Base-by-base conservation (phyloP, 1,284 basidiomycete species). In the Ganoderma lingzhi region DNA sequence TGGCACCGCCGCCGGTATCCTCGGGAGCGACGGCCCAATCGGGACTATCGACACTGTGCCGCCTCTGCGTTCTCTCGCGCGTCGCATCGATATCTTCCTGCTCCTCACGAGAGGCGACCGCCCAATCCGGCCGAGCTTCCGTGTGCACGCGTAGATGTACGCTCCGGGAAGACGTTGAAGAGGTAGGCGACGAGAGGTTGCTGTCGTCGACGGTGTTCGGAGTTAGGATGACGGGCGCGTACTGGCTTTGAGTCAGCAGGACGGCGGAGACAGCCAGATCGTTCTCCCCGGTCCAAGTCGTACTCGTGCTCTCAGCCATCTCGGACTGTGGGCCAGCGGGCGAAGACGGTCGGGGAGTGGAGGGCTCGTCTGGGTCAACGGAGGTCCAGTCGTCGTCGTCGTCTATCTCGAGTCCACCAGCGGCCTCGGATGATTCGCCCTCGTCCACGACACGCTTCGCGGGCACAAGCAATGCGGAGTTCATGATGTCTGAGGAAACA, bases 1-100 rank as follows among this genome's bases (percentile, higher is more conserved):
- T 59, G 0, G 37, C 3, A 6, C 0, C 19, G 32, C 10, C 4
- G 3, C 9, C 17, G 30, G 30, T 8, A 8, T 6, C 56, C 6
- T 39, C 56, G 19, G 56, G 56, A 19, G 56, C 56, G 19, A 59
- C 56, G 23, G 56, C 56, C 56, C 56, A 59, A 30, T 59, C 56
- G 37, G 56, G 56, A 10, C n/a, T 59, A 10, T 59, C 56, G 4
- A 39, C 30, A 39, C 35, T 59, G 10, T 59, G 56, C 6, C 56
- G 56, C 56, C 56, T 23, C 4, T 9, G 56, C 10, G 19, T n/a
- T 23, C 37, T 17, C 12, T 56, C 30, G 6, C 1, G 6, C 30
- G 17, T n/a, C 6, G 32, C 30, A 4, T 17, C 56, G 23, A 23
- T 23, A 23, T 35, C 30, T 56, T 56, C 56, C 9, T 37, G 19